Conservation (phyloP, 306 rosid species). For the Crataegus laevigata region DNA sequence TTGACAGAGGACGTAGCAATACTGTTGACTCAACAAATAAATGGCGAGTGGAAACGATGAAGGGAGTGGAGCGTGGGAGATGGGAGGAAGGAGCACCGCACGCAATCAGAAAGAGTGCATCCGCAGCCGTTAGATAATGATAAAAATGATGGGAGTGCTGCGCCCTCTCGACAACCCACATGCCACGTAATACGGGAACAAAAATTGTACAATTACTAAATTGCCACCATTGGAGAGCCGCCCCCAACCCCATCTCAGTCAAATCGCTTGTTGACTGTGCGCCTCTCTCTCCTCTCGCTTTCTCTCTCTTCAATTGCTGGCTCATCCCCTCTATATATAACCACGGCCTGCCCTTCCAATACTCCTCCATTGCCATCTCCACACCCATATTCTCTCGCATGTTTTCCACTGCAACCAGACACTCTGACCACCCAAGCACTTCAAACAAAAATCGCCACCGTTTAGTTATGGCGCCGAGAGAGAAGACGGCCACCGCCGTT, state of each 20-base stretch:
- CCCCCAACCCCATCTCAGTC: constrained; percentile 42
- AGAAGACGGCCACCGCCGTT: constrained; percentile 28
- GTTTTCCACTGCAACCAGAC: background rate
- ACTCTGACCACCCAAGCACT: background rate
- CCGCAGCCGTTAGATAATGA: constrained; percentile 37
- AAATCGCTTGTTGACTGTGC: constrained; percentile 52
- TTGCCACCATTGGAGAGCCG: constrained; percentile 27
- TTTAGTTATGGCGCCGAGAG: constrained; percentile 71
- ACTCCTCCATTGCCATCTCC: constrained; percentile 1
- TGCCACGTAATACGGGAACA: constrained; percentile 64
- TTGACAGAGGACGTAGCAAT: no score
- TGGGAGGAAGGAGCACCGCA: constrained; percentile 2
- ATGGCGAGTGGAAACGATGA: background rate
- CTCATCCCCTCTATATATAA: constrained; percentile 33
- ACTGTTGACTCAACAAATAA: background rate
- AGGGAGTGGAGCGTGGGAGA: background rate
- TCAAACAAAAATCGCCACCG: background rate
- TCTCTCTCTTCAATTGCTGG: constrained; percentile 2
- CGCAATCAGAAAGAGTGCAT: constrained; percentile 9
- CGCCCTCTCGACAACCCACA: constrained; percentile 35
- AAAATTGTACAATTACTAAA: constrained; percentile 22
- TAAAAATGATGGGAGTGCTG: constrained; percentile 23
- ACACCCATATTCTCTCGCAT: background rate
- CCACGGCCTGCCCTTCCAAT: background rate
- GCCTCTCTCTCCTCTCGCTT: background rate